These are phyloP conservation scores for Iberis pinnata DNA, from an alignment of 345 rosid genomes.

Conservation along the genomic window DNA sequence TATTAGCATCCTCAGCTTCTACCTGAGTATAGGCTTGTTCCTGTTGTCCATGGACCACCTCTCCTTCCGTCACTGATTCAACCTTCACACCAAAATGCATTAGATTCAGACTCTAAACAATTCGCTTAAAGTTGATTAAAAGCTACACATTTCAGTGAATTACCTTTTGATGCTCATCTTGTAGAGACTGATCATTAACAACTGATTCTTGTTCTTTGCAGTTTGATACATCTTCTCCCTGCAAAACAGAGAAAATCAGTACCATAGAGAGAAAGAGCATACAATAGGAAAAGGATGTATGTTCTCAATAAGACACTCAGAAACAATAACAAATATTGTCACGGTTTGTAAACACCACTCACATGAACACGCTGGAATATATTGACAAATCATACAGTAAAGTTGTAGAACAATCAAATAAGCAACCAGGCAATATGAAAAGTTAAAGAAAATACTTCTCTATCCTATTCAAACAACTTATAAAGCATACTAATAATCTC, in stretches of 20 bases:
- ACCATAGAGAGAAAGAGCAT: too few relatives aligned
- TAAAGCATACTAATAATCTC: neutral
- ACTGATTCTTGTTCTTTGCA: conserved; percentile 37
- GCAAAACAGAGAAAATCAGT: conserved; percentile 5
- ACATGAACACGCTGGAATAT: neutral
- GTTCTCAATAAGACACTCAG: neutral
- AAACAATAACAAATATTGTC: neutral
- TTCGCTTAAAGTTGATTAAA: neutral
- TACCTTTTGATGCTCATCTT: conserved; percentile 48
- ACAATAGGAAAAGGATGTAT: too few relatives aligned
- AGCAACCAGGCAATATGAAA: neutral
- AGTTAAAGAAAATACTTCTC: neutral
- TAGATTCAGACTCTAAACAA: neutral
- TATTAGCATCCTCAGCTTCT: conserved; percentile 31
- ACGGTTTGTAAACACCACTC: neutral
- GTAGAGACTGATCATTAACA: conserved; percentile 29
- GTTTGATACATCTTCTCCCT: conserved; percentile 43
- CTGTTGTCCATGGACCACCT: conserved; percentile 35
- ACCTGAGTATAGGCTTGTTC: conserved; percentile 37
- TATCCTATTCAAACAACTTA: conserved; percentile 3
- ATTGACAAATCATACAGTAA: neutral
- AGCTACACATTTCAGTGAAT: neutral
- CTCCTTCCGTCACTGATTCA: conserved; percentile 43
- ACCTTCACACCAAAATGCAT: conserved; percentile 32
- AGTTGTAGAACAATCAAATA: neutral